Base-by-base conservation (phyloP, 768 basidiomycete genomes). In the Roridomyces roridus region DNA sequence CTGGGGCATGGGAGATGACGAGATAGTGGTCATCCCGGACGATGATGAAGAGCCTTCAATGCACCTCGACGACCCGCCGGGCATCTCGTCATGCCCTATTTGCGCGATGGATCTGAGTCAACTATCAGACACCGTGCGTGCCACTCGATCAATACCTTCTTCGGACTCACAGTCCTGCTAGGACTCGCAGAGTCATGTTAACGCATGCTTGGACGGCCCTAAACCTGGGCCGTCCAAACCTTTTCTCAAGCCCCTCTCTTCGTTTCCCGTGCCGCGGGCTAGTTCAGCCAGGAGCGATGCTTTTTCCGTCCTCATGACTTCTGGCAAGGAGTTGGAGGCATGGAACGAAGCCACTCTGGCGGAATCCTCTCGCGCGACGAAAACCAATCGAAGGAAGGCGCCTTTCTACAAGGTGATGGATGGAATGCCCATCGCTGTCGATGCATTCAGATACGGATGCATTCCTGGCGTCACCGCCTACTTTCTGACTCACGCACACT, bases 361-460 rank as follows among this genome's bases (percentile, higher is more conserved):
- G 1, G 85, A 87, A 58, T 77, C 81, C 42, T 79, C 78, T 57
- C 78, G 77, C 15, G 70, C 77, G 2, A 77, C 71, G 7, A 83
- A 83, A 52, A 71, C 71, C 15, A 82, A 79, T 34, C 80, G 91
- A 25, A 77, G 91, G 55, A 87, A 84, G 55, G 93, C 95, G 0
- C 97, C 97, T 0, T 98, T 98, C 69, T 98, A 96, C 75, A 99
- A 98, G 75, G 84, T 94, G 21, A 70, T 98, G 63, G 91, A 93
- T 65, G 96, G 97, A 1, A 97, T 98, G 95, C 94, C 96, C 9
- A 91, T 99, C 23, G 94, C 96, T 15, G 97, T 99, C 0, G 97
- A 99, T 68, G 97, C 96, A 2, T 99, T 99, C 73, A 85, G 89
- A 34, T 99, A 98, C 69, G 97, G 96, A 6, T 79, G 81, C 24